Evolutionary conservation across 176 grass and related monocot species (phyloP), one percentile per base, ranked within the genome.

Genomic region (Alloteropsis semialata): DNA sequence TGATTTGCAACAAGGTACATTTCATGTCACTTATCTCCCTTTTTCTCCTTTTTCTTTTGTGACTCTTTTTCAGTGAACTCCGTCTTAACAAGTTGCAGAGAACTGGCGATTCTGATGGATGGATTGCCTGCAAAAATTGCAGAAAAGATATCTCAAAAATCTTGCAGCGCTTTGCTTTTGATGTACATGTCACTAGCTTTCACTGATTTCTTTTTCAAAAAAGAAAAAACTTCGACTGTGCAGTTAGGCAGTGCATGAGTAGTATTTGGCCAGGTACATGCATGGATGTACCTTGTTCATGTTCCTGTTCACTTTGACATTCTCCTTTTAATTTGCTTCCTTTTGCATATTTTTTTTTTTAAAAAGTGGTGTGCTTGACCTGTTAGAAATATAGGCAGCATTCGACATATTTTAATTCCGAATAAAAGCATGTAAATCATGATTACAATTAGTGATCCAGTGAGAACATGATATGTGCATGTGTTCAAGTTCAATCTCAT

Each of bases 271-370:
- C 78, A 89, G 65, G 68, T 82, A 65, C 83, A 89, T 72, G 43
- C 82, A 77, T 80, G 87, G 61, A 76, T 88, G 75, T n/a, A 84
- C 69, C 72, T 72, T 33, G 65, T 5, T 28, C 78, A 64, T 63
- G 83, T 89, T 89, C 78, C 36, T 36, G 69, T 76, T 69, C 49
- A 74, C 25, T 50, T 74, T 38, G 38, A 11, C 36, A 13, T 54
- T 14, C 48, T 39, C 21, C n/a, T 78, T 36, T 65, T 38, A 19
- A 10, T 67, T 63, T 32, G 14, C 5, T 53, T 65, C 21, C 1
- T 51, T 71, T n/a, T 55, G 1, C 29, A 12, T 32, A 51, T 74
- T 22, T 19, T 25, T 59, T 76, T 5, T 66, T n/a, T n/a, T n/a
- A n/a, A n/a, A n/a, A n/a, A n/a, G n/a, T n/a, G n/a, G n/a, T n/a